phyloP scores from a whole-genome alignment of 805 yeast species.

The Metschnikowia gelsemii region DNA sequence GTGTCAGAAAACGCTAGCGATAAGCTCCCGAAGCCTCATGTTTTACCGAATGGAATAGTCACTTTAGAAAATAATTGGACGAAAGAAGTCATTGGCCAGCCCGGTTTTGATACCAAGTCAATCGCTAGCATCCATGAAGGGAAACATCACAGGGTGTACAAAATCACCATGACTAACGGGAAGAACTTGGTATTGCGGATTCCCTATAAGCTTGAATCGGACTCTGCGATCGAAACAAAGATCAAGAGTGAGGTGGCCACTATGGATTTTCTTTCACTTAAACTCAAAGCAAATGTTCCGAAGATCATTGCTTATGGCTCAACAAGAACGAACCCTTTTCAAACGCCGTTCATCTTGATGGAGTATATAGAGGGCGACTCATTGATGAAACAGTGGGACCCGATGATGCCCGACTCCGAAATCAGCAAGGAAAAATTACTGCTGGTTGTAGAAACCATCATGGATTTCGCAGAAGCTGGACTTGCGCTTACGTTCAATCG shows the following conservation, averaged over 20 bases:
- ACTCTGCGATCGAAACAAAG: conserved; percentile 60
- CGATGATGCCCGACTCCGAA: conserved; percentile 58
- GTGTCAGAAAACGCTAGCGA: conserved; percentile 21
- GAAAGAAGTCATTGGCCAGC: conserved; percentile 43
- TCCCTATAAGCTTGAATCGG: conserved; percentile 77
- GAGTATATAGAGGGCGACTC: conserved; percentile 78
- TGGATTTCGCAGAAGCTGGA: conserved; percentile 60
- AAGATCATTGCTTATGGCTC: conserved; percentile 67
- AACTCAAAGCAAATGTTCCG: conserved; percentile 70
- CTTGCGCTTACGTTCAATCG: conserved; percentile 60
- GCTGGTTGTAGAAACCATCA: conserved; percentile 67
- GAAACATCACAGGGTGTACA: conserved; percentile 85
- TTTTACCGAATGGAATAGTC: conserved; percentile 44
- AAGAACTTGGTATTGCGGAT: conserved; percentile 73
- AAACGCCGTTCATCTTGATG: conserved; percentile 75
- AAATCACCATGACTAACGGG: conserved; percentile 60
- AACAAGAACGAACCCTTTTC: conserved; percentile 58
- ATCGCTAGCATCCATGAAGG: conserved; percentile 90
- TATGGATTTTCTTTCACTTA: conserved; percentile 70
- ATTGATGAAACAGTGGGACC: conserved; percentile 89
- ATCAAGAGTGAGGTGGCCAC: conserved; percentile 92
- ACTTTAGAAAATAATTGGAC: conserved; percentile 51
- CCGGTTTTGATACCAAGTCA: conserved; percentile 52
- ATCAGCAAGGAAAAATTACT: conserved; percentile 50
- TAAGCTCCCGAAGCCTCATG: conserved; percentile 31